phyloP scores from a whole-genome alignment of 2,329 filamentous ascomycete species.

The Leptodontidium sp. region DNA sequence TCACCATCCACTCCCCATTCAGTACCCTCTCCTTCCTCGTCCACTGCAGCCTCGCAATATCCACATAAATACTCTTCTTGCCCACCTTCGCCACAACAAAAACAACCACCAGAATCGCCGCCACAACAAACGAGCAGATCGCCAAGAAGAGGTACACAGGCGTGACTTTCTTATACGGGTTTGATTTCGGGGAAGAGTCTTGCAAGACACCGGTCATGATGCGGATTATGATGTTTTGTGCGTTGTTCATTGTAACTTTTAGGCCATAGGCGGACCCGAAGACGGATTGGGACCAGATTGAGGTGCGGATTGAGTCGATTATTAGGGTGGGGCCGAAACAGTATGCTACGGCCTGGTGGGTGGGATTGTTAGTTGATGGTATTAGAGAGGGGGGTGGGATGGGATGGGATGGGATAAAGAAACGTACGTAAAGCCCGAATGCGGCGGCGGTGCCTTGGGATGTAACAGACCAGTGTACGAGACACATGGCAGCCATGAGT shows the following conservation, averaged over 20 bases:
- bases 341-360: slow-evolving; percentile 55
- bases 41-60: slow-evolving; percentile 63
- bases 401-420: neutral
- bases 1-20: slow-evolving; percentile 54
- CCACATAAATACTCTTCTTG: slow-evolving; percentile 39
- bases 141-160: slow-evolving; percentile 64
- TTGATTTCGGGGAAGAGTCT: slow-evolving; percentile 57
- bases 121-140: slow-evolving; percentile 57
- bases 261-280: slow-evolving; percentile 67
- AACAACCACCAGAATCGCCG: slow-evolving; percentile 50
- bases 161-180: slow-evolving; percentile 63
- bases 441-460: slow-evolving; percentile 62
- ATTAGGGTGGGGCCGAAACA: slow-evolving; percentile 65
- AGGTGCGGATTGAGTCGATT: slow-evolving; percentile 67
- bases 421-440: slow-evolving; percentile 60
- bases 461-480: slow-evolving; percentile 60
- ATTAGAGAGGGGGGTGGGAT: neutral
- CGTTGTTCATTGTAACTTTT: slow-evolving; percentile 69
- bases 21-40: slow-evolving; percentile 60
- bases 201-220: slow-evolving; percentile 66
- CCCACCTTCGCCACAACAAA: slow-evolving; percentile 46
- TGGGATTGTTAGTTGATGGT: neutral
- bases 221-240: slow-evolving; percentile 67
- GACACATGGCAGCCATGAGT: slow-evolving; percentile 61
- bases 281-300: slow-evolving; percentile 65